phyloP scores from a whole-genome alignment of 768 basidiomycete genomes.

The Mycena kentingensis region DNA sequence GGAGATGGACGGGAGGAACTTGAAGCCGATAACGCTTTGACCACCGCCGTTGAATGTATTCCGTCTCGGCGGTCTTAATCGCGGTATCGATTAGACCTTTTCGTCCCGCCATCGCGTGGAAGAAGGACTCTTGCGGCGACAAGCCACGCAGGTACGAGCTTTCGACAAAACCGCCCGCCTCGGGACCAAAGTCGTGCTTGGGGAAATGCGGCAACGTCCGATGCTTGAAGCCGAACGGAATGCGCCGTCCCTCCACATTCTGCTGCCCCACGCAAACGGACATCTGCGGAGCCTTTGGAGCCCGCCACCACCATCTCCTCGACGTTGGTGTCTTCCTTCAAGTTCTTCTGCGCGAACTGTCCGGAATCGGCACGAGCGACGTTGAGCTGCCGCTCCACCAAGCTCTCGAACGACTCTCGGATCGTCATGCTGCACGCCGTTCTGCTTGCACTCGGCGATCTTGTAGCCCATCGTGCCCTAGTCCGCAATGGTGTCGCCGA shows the following conservation, averaged over 20 bases:
- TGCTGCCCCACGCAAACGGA: constrained; percentile 54
- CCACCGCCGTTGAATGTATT: constrained; percentile 96
- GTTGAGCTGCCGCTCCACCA: too few relatives aligned
- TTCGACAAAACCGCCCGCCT: constrained; percentile 97
- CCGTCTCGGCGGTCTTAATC: constrained; percentile 98
- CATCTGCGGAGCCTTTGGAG: constrained; percentile 98
- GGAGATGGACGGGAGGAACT: constrained; percentile 89
- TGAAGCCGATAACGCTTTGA: constrained; percentile 99
- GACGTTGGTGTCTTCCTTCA: too few relatives aligned
- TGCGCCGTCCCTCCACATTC: constrained; percentile 93
- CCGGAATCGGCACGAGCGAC: too few relatives aligned
- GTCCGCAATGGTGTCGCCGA: too few relatives aligned
- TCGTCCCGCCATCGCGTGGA: constrained; percentile 59
- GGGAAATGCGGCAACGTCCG: constrained; percentile 58
- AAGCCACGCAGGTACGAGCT: constrained; percentile 96
- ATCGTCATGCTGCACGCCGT: too few relatives aligned
- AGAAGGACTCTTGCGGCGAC: constrained; percentile 98
- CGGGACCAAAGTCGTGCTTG: constrained; percentile 91
- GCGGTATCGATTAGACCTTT: constrained; percentile 41
- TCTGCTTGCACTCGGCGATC: too few relatives aligned
- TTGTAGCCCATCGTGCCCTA: too few relatives aligned
- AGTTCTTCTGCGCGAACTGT: too few relatives aligned
- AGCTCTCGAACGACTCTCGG: too few relatives aligned
- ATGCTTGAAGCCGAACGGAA: constrained; percentile 97
- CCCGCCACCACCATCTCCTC: too few relatives aligned